These are phyloP conservation scores for Umbelopsis ramanniana DNA, from an alignment of 192 early-diverging fungal species.

Conservation along the genomic window DNA sequence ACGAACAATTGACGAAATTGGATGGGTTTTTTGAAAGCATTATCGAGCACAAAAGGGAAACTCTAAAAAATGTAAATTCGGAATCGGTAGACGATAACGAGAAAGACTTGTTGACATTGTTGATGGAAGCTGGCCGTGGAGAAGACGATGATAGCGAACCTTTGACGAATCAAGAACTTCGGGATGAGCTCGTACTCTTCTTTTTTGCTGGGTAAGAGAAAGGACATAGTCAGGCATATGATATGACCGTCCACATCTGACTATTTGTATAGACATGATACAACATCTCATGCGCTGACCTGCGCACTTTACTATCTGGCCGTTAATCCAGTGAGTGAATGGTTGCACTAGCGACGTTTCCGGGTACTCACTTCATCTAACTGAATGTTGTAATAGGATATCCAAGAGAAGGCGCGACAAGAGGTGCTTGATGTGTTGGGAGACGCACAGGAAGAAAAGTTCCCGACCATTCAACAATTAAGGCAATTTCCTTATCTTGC, in stretches of 20 bases:
- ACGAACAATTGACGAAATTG: neutral
- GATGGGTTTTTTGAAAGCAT: constrained; percentile 1
- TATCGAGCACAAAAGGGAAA: constrained; percentile 6
- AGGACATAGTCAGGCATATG: constrained; percentile 4
- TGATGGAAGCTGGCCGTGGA: constrained; percentile 51
- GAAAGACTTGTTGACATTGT: constrained; percentile 47
- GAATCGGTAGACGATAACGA: constrained; percentile 2
- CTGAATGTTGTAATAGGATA: neutral
- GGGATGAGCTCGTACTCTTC: constrained; percentile 57
- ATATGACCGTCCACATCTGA: neutral
- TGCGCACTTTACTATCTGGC: constrained; percentile 54
- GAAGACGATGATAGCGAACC: constrained; percentile 47
- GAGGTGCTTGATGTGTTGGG: constrained; percentile 33
- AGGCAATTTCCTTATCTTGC: constrained; percentile 31
- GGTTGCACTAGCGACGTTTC: neutral
- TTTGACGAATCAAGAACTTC: constrained; percentile 35
- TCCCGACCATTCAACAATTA: constrained; percentile 28
- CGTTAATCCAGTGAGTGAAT: constrained; percentile 26
- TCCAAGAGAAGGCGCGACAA: constrained; percentile 36
- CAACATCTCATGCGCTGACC: constrained; percentile 37
- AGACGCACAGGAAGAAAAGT: constrained; percentile 25
- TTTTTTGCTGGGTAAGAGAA: constrained; percentile 52
- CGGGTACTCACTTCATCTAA: neutral
- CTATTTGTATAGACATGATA: constrained; percentile 19
- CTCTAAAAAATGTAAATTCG: neutral